A percentile compares a stretch with the other conserved stretches of the same genome.
These are phyloP conservation scores for Nicotiana rustica DNA, from an alignment of 305 asterid genomes.

Conservation along the genomic window DNA sequence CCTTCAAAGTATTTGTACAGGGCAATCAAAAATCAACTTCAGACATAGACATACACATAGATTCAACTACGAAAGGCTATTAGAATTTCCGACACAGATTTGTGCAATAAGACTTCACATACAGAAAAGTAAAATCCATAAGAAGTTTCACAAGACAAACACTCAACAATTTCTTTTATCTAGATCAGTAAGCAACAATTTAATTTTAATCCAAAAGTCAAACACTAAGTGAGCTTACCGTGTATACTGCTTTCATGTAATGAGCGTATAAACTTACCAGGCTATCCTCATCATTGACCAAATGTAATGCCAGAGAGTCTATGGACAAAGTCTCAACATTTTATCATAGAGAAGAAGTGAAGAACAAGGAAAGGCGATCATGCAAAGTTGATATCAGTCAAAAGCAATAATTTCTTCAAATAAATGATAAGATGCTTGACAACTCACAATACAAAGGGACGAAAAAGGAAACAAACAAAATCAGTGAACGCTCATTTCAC, in stretches of 20 bases:
- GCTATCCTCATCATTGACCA: not conserved
- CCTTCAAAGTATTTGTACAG: slow-evolving; percentile 17
- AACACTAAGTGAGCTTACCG: not conserved
- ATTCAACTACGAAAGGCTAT: not conserved
- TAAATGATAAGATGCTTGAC: not conserved
- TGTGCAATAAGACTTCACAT: not conserved
- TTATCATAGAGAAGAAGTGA: not conserved
- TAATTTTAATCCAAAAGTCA: not conserved
- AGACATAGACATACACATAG: not conserved
- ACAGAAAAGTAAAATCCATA: slow-evolving; percentile 6
- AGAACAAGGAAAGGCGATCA: not conserved
- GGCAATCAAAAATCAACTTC: slow-evolving; percentile 29
- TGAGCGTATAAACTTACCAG: not conserved
- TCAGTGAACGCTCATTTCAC: not conserved
- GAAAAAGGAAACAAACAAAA: not conserved
- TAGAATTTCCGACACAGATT: not conserved
- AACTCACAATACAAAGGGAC: not conserved
- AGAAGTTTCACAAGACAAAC: slow-evolving; percentile 12
- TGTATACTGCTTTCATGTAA: not conserved
- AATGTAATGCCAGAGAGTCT: not conserved
- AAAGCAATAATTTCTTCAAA: slow-evolving; percentile 1
- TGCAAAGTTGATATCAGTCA: not conserved
- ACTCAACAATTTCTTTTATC: not conserved
- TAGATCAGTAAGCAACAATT: not conserved
- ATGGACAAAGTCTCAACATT: not conserved